Percentiles rank a stretch among this genome's conserved stretches.
These are phyloP conservation scores for Exophiala sp. DNA, from an alignment of 2,329 filamentous ascomycete species.

Conservation along the genomic window DNA sequence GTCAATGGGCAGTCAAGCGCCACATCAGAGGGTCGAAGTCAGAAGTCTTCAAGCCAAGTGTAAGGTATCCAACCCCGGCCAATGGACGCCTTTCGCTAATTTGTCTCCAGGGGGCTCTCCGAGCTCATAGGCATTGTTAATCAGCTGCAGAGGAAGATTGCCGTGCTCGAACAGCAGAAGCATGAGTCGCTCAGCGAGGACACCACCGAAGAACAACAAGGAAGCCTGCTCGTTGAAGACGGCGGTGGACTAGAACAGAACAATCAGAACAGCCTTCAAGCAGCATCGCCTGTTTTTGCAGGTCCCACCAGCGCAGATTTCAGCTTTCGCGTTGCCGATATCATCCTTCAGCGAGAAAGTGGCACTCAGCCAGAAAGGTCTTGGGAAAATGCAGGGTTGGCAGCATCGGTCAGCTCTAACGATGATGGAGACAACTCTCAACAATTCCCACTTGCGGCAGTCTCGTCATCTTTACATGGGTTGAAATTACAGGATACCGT, in stretches of 20 bases:
- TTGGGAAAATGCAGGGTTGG: slow-evolving; percentile 1
- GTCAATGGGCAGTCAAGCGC: not conserved
- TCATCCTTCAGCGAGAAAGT: slow-evolving; percentile 8
- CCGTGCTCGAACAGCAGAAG: slow-evolving; percentile 9
- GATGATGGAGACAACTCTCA: slow-evolving; percentile 4
- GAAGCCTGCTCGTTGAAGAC: not conserved
- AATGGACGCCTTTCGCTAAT: not conserved
- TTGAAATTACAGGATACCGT: slow-evolving; percentile 3
- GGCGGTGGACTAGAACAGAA: not conserved
- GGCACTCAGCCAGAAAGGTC: not conserved
- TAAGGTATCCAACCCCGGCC: not conserved
- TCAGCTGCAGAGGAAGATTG: slow-evolving; percentile 13
- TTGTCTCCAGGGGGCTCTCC: slow-evolving; percentile 1
- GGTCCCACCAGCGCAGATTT: slow-evolving; percentile 15
- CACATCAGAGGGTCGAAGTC: not conserved
- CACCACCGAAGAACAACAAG: not conserved
- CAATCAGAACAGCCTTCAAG: not conserved
- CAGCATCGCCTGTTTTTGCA: slow-evolving; percentile 7
- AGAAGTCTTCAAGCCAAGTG: not conserved
- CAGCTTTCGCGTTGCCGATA: slow-evolving; percentile 11
- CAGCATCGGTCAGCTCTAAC: slow-evolving; percentile 2
- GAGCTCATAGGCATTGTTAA: slow-evolving; percentile 9
- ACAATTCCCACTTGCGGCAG: not conserved
- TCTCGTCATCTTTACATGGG: slow-evolving; percentile 1
- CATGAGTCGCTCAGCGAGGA: not conserved